Evolutionary conservation across 495 filamentous ascomycete species (phyloP).

Genomic region (Hyaloscypha variabilis): DNA sequence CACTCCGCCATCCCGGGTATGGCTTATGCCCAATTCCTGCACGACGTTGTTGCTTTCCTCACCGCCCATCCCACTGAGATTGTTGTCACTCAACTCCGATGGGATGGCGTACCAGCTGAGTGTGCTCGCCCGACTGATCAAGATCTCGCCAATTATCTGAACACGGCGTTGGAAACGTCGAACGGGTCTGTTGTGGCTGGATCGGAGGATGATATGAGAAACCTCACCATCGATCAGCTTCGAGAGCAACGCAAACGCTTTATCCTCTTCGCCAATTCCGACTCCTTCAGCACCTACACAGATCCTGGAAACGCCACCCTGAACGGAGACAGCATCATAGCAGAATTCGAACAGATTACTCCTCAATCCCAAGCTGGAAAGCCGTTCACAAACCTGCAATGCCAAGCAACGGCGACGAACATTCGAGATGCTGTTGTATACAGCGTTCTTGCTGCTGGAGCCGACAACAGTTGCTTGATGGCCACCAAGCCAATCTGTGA

Average conservation of each 20-base stretch:
- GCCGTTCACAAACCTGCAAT: conserved; percentile 53
- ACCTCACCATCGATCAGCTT: conserved; percentile 42
- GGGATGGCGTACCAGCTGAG: conserved; percentile 53
- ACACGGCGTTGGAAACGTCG: conserved; percentile 37
- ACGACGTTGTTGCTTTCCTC: conserved; percentile 47
- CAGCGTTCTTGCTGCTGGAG: conserved; percentile 46
- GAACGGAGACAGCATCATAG: conserved; percentile 47
- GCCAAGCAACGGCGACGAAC: conserved; percentile 56
- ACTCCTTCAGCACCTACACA: conserved; percentile 53
- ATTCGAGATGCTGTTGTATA: conserved; percentile 49
- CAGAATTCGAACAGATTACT: conserved; percentile 42
- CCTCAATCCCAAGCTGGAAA: conserved; percentile 39
- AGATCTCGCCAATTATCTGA: conserved; percentile 44
- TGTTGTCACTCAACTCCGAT: conserved; percentile 53
- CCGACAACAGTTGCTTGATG: conserved; percentile 45
- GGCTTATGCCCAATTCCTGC: conserved; percentile 50
- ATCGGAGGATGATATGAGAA: conserved; percentile 39
- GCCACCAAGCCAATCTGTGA: conserved; percentile 56
- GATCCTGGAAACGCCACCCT: conserved; percentile 54
- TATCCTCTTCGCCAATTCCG: conserved; percentile 45
- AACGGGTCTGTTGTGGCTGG: conserved; percentile 37
- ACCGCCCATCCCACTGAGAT: conserved; percentile 47
- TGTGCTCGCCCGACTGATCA: conserved; percentile 45
- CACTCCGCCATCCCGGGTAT: conserved; percentile 58
- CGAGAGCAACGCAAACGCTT: conserved; percentile 46